Conservation (phyloP, 495 filamentous ascomycete genomes). For the Aspergillus nidulans region DNA sequence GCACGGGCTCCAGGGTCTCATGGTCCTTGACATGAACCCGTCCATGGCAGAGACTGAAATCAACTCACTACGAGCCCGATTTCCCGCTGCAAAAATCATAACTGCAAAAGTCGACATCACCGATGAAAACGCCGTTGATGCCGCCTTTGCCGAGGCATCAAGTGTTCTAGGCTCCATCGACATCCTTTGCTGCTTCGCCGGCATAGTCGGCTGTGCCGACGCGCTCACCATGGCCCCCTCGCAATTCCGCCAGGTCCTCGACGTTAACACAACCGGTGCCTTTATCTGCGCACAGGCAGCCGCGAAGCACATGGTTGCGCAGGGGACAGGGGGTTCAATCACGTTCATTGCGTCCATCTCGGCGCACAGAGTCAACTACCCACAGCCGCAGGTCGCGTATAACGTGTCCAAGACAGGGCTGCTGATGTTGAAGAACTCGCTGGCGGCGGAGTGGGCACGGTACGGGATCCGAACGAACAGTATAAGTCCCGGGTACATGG, state of each 20-base stretch:
- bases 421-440: conserved; percentile 26
- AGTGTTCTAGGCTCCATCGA: conserved; percentile 48
- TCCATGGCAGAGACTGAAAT: conserved; percentile 27
- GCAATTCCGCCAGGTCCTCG: conserved; percentile 55
- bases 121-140: conserved; percentile 40
- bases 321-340: conserved; percentile 51
- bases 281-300: conserved; percentile 62
- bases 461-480: conserved; percentile 63
- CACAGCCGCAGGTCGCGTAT: conserved; percentile 41
- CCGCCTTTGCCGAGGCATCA: conserved; percentile 32
- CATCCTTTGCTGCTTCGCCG: conserved; percentile 62
- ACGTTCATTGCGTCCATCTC: conserved; percentile 63
- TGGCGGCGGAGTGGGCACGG: conserved; percentile 45
- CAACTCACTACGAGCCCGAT: conserved; percentile 40
- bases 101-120: conserved; percentile 54
- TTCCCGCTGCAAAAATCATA: conserved; percentile 47
- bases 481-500: conserved; percentile 70
- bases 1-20: conserved; percentile 59
- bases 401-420: conserved; percentile 41
- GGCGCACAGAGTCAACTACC: conserved; percentile 51
- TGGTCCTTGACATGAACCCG: conserved; percentile 49
- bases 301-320: conserved; percentile 40
- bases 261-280: conserved; percentile 62
- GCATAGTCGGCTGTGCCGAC: conserved; percentile 56
- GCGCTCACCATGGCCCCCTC: conserved; percentile 49